Base-by-base conservation (phyloP, 306 rosid species). In the Ziziphus jujuba region DNA sequence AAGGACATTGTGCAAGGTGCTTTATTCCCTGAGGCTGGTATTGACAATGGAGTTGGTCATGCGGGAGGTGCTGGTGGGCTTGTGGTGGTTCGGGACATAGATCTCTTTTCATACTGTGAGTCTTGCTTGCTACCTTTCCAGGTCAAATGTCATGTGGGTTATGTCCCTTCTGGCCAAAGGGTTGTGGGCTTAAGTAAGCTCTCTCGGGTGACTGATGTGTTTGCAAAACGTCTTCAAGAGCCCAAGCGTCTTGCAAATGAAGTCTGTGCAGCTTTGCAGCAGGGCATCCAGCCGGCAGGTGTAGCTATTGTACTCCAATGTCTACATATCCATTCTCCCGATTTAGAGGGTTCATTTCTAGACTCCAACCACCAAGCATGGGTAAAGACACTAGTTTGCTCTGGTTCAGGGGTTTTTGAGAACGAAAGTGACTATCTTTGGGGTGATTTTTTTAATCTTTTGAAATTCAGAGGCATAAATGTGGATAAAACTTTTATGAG, bases 21-120 rank as follows among this genome's bases (percentile, higher is more conserved):
- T 77, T 81, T 95, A 53, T 95, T 95, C 74, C 96, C 96, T 23
- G 99, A 95, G 87, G 91, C 87, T 75, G 96, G 99, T 51, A 75
- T 88, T 48, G 89, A 88, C 56, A 76, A 79, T 59, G 73, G 80
- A 65, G 82, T 85, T 70, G 97, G 96, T 53, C 95, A 85, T 66
- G 97, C 97, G 23, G 97, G 99, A 55, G 97, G 97, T 65, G 88
- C 83, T 23, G 97, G 99, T 50, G 99, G 97, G 79, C 91, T 95
- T 3, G 97, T 95, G 75, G 69, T 90, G 73, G 99, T 95, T 71
- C 74, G 97, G 67, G 99, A 95, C 76, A 75, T 95, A 35, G 90
- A 95, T 77, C 75, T 85, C 64, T 95, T 88, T 73, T 90, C 96
- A 20, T 88, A 88, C 63, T 95, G 99, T 6, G 99, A 95, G 75